Base-by-base conservation (phyloP, 768 basidiomycete species). In the Psilocybe tampanensis region DNA sequence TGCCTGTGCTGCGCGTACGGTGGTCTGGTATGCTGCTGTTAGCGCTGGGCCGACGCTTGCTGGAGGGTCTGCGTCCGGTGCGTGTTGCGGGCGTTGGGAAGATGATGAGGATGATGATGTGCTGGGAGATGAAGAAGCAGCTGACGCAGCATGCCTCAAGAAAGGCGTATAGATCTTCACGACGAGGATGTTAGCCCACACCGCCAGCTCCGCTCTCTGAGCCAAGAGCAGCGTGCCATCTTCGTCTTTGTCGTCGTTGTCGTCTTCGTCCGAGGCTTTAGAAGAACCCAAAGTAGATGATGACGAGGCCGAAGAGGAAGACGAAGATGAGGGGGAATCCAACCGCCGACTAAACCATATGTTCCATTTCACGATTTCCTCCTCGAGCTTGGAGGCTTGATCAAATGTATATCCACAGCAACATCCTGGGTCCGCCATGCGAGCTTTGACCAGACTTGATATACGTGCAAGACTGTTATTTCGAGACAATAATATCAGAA, bases 141-240 rank as follows among this genome's bases (percentile, higher is more conserved):
- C 29, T 26, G 49, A 36, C 32, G 52, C 52, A 21, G 45, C 52
- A 8, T 64, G 64, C 2, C 76, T 74, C 58, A 90, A 69, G 70
- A 90, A 89, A 0, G 90, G 90, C n/a, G 84, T 66, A 66, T 86
- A 91, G 6, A 83, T 73, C 69, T 83, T 84, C 60, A 90, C 71
- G 52, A 89, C 74, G 51, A 92, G 66, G 36, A 83, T 71, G 60
- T 89, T 79, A 4, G 85, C 84, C 49, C 47, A 91, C 71, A 60
- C 89, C 85, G 70, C 81, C 36, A 82, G 39, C 80, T 78, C 64
- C 88, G 82, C 54, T 61, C 32, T 39, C 58, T 48, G 47, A 17
- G 36, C 36, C 13, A 15, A 17, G 17, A 48, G 15, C 9, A n/a
- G 26, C 17, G 8, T 48, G 15, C n/a, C 26, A n/a, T 33, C 29